These are phyloP conservation scores for Paramecium sexaurelia DNA, from an alignment of 73 alveolate genomes.

Conservation along the genomic window DNA sequence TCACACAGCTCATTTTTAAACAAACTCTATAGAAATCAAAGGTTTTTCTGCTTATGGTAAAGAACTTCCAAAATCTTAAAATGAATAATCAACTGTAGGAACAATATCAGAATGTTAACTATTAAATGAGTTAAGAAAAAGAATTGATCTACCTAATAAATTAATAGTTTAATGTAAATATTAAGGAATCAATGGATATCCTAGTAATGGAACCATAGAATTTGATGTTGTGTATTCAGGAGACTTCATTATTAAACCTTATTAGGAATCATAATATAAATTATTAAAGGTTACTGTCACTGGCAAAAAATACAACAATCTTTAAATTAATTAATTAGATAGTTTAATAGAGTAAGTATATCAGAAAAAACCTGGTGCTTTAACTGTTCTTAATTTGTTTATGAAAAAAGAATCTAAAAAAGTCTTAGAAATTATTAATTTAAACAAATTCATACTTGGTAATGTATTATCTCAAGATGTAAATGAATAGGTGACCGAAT, in stretches of 20 bases:
- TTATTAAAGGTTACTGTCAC: neutral
- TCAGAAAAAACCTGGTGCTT: neutral
- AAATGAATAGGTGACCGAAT: neutral
- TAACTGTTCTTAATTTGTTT: neutral
- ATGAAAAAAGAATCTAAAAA: neutral
- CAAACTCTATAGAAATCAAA: conserved; percentile 2
- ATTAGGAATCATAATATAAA: neutral
- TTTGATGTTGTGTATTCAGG: neutral
- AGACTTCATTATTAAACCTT: neutral
- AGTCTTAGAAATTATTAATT: neutral
- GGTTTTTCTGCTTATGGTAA: conserved; percentile 19
- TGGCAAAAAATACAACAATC: neutral
- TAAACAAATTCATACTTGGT: neutral
- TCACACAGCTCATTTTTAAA: conserved; percentile 31
- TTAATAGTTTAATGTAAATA: neutral
- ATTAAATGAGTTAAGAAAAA: neutral
- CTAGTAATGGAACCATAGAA: conserved; percentile 8
- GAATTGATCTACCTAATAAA: conserved; percentile 3
- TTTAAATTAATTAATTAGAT: neutral
- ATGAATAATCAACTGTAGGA: neutral
- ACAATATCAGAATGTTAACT: neutral
- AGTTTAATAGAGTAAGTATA: neutral
- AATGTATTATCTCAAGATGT: neutral
- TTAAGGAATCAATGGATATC: neutral
- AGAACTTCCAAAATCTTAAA: neutral